Base-by-base conservation (phyloP, 1,284 basidiomycete genomes). In the Mycena sp. region DNA sequence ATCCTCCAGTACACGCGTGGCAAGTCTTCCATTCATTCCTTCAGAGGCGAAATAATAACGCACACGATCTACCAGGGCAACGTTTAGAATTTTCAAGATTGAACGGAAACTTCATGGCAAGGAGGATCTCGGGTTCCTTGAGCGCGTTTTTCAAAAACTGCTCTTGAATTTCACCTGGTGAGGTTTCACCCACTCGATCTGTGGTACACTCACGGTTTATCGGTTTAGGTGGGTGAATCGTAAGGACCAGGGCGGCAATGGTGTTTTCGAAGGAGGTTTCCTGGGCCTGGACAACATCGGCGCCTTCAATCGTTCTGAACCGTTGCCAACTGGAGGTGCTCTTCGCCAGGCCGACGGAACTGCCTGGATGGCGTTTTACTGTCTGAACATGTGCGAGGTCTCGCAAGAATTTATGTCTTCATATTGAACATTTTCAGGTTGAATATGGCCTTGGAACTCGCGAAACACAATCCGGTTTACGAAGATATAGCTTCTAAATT, bases 401-500 rank as follows among this genome's bases (percentile, higher is more conserved):
- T 44, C 11, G 50, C 62, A 66, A 34, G 18, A 62, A 56, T 9
- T 37, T 11, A 3, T 41, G 64, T 41, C 14, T 48, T 11, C 69
- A 59, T 25, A 46, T 62, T 70, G 30, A 56, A 69, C 9, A 59
- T 62, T 54, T 14, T 68, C 71, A 96, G 94, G 95, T 84, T 99
- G 80, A 97, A 94, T 82, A 99, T 99, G 82, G 96, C 97, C 0
- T 89, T 99, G 62, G 97, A 99, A 82, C 86, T 99, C 48, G 97
- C 97, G 65, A 98, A 99, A 85, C 96, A 99, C 83, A 99, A 99
- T 80, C 87, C 93, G 4, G 96, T 96, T 2, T 99, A 99, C 80
- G 97, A 99, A 83, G 97, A 99, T 81, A 99, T 99, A 75, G 97
- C 97, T n/a, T 98, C 96, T 72, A 99, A 99, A 81, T 97, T 97